A percentile compares a stretch with the other conserved stretches of the same genome.
Evolutionary conservation across 306 rosid species (phyloP).

Genomic region (Prinsepia uniflora): DNA sequence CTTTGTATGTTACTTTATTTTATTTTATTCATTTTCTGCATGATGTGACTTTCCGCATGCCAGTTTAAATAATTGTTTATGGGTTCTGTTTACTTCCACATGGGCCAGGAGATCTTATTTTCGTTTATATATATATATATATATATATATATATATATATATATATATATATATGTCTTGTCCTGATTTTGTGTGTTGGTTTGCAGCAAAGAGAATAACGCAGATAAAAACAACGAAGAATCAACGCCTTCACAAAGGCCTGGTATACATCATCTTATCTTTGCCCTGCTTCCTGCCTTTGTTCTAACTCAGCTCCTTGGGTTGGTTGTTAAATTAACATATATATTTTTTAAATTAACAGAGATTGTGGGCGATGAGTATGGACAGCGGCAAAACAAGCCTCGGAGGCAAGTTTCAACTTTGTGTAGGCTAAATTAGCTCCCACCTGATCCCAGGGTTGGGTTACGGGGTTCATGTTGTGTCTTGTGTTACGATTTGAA

Average conservation of each 20-base stretch:
- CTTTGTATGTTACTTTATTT: background rate
- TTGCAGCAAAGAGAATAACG: slow-evolving; percentile 67
- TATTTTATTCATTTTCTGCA: too few relatives aligned
- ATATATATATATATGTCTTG: background rate
- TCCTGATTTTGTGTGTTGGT: slow-evolving; percentile 13
- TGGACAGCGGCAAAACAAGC: slow-evolving; percentile 87
- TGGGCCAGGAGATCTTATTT: background rate
- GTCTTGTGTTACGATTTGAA: slow-evolving; percentile 8
- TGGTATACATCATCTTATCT: slow-evolving; percentile 40
- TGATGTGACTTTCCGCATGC: background rate
- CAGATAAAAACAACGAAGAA: slow-evolving; percentile 52
- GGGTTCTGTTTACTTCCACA: background rate
- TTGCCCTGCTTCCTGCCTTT: background rate
- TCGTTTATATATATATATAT: background rate
- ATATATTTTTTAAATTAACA: slow-evolving; percentile 27
- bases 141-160: background rate
- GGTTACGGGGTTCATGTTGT: background rate
- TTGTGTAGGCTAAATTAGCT: background rate
- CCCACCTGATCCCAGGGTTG: slow-evolving; percentile 2
- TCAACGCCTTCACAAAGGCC: slow-evolving; percentile 66
- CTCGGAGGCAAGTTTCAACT: slow-evolving; percentile 66
- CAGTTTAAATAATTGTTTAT: slow-evolving; percentile 1
- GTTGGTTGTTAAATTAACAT: background rate
- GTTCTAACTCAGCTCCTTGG: background rate
- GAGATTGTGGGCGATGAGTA: slow-evolving; percentile 70